Conservation (phyloP, 2,329 filamentous ascomycete species). For the Pezicula radicicola region DNA sequence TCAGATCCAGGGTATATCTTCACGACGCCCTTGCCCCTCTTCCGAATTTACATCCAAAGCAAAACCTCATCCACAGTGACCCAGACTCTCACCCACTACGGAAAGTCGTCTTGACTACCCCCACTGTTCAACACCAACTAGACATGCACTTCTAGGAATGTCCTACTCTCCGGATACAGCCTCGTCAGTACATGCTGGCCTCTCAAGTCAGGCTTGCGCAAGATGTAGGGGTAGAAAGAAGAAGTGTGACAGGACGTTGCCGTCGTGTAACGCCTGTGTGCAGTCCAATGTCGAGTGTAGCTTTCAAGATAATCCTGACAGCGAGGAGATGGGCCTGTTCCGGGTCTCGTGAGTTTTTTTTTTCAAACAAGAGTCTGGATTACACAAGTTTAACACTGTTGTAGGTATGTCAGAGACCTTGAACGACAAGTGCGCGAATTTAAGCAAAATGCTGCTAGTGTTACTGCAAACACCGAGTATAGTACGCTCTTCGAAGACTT, state of each 20-base stretch:
- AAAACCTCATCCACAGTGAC: too few species aligned
- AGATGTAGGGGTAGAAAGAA: conserved; percentile 32
- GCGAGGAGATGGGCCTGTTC: conserved; percentile 35
- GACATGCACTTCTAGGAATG: background rate
- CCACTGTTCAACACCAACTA: background rate
- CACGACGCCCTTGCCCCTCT: too few species aligned
- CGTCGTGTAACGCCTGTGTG: conserved; percentile 36
- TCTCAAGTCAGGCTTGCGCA: background rate
- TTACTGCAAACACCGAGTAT: background rate
- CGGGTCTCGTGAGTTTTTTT: conserved; percentile 33
- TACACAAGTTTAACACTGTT: background rate
- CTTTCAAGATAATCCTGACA: conserved; percentile 32
- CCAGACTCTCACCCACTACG: too few species aligned
- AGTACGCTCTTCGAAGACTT: background rate
- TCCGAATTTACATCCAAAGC: too few species aligned
- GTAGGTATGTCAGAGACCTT: conserved; percentile 32
- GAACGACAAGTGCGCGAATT: conserved; percentile 26
- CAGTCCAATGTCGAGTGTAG: conserved; percentile 35
- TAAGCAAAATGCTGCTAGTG: conserved; percentile 16
- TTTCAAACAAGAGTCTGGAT: background rate
- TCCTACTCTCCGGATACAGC: background rate
- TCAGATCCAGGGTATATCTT: too few species aligned
- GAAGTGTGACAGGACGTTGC: conserved; percentile 36
- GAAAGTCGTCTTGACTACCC: background rate
- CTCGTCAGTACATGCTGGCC: background rate